These are phyloP conservation scores for Ogataea polymorpha DNA, from an alignment of 805 yeast species.

Conservation along the genomic window DNA sequence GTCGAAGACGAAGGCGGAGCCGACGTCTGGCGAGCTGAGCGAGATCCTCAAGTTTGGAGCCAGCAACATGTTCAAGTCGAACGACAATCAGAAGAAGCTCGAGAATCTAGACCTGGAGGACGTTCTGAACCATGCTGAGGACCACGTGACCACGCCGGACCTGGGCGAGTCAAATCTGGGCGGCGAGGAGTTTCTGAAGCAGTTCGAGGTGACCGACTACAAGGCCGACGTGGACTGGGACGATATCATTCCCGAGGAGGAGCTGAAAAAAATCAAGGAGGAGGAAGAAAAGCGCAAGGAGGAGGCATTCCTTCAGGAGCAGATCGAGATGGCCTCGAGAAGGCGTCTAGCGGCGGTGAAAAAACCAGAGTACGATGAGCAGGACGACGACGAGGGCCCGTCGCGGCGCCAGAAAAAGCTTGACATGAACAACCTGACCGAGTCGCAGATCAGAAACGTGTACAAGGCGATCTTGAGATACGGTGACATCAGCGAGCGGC, in stretches of 20 bases:
- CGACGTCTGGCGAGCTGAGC: conserved; percentile 77
- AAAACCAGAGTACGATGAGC: conserved; percentile 42
- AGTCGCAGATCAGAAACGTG: conserved; percentile 80
- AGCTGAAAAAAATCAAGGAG: conserved; percentile 80
- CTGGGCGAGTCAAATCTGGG: conserved; percentile 97
- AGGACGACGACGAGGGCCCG: conserved; percentile 37
- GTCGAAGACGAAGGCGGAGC: conserved; percentile 62
- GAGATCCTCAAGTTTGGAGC: conserved; percentile 98
- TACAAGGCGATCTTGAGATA: conserved; percentile 77
- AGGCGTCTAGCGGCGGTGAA: conserved; percentile 67
- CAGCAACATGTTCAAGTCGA: conserved; percentile 94
- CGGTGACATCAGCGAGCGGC: conserved; percentile 73
- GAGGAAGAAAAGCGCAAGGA: conserved; percentile 86
- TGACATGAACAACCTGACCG: conserved; percentile 58
- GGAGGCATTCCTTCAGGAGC: conserved; percentile 83
- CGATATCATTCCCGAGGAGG: conserved; percentile 96
- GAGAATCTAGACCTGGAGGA: conserved; percentile 95
- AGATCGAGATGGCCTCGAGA: conserved; percentile 81
- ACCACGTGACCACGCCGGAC: conserved; percentile 94
- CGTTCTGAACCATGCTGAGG: conserved; percentile 94
- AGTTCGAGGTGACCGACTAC: conserved; percentile 97
- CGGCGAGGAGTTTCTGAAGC: conserved; percentile 95
- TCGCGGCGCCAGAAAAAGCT: conserved; percentile 35
- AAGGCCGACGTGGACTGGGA: conserved; percentile 99
- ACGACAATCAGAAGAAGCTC: conserved; percentile 88